Base-by-base conservation (phyloP, 805 yeast species). In the Candida incommunis region DNA sequence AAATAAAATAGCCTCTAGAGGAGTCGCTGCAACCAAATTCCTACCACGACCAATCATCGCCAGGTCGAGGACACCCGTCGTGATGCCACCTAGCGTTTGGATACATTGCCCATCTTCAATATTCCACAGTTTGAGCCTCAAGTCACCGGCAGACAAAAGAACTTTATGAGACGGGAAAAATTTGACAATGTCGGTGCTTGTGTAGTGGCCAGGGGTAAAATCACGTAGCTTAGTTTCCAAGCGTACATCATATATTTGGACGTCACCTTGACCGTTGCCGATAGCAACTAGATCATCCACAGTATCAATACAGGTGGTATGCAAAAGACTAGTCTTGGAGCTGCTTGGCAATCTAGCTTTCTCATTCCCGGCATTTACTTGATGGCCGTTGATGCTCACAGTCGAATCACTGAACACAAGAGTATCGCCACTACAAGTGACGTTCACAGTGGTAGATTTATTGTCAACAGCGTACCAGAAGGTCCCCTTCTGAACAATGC, bases 91-190 rank as follows among this genome's bases (percentile, higher is more conserved):
- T 50, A 80, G 68, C 0, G 70, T 64, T 44, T 87, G 61, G 0
- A 76, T 73, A 43, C 68, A 67, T 0, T 68, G 48, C 0, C 78
- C 77, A 45, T 66, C 69, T 0, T 49, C 48, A 2, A 68, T 55
- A 22, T 75, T 70, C 88, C 90, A 82, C 3, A 84, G 55, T 54
- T 77, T 76, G 37, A 79, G 61, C 44, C 62, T 69, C 62, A 68
- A 66, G 59, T 84, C 94, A 1, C 86, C 81, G 3, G 72, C 67
- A 1, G 81, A 71, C 22, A 81, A 53, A 1, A 76, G 54, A 13
- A 80, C 92, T 53, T 71, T 62, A 2, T 76, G 75, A 15, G 84
- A 76, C 0, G 92, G 85, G 56, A 83, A 81, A 45, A 78, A 69
- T 45, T 48, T 40, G 2, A 72, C 52, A 2, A 65, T 60, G 0